Percentiles rank a stretch among this genome's conserved stretches.
Conservation (phyloP, 176 grass and related monocot genomes). For the Paspalum vaginatum region DNA sequence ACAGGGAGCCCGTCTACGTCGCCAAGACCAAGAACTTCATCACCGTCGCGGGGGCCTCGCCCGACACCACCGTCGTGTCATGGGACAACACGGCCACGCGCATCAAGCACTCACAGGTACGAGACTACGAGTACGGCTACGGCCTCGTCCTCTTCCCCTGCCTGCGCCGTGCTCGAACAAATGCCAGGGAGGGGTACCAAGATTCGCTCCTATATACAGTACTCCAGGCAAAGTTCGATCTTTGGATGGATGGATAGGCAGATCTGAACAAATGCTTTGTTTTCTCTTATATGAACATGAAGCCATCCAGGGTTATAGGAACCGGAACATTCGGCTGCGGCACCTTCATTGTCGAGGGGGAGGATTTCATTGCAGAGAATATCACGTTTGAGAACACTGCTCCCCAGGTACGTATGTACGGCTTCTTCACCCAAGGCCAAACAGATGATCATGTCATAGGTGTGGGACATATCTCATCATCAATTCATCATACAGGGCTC, state of each 20-base stretch:
- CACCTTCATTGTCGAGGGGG: constrained; percentile 78
- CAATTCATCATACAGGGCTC: constrained; percentile 63
- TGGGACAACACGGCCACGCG: constrained; percentile 91
- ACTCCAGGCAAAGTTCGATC: background rate
- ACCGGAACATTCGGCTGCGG: constrained; percentile 95
- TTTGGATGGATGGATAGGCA: background rate
- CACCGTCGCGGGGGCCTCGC: constrained; percentile 63
- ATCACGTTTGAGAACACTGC: constrained; percentile 95
- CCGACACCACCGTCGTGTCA: constrained; percentile 76
- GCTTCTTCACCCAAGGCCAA: constrained; percentile 7
- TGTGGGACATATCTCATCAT: background rate
- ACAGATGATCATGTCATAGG: constrained; percentile 10
- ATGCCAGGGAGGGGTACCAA: background rate
- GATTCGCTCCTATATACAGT: background rate
- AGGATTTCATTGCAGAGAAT: constrained; percentile 95
- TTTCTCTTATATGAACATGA: background rate
- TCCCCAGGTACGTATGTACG: constrained; percentile 61
- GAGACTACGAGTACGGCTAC: too few species aligned
- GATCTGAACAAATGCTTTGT: background rate
- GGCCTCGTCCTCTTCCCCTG: too few species aligned
- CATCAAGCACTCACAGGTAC: constrained; percentile 85
- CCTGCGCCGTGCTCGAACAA: constrained; percentile 40
- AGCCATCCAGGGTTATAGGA: constrained; percentile 87
- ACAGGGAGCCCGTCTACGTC: constrained; percentile 83
- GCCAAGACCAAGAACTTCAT: constrained; percentile 94